Evolutionary conservation across 331 rosid species (phyloP).

Genomic region (Arachis monticola): DNA sequence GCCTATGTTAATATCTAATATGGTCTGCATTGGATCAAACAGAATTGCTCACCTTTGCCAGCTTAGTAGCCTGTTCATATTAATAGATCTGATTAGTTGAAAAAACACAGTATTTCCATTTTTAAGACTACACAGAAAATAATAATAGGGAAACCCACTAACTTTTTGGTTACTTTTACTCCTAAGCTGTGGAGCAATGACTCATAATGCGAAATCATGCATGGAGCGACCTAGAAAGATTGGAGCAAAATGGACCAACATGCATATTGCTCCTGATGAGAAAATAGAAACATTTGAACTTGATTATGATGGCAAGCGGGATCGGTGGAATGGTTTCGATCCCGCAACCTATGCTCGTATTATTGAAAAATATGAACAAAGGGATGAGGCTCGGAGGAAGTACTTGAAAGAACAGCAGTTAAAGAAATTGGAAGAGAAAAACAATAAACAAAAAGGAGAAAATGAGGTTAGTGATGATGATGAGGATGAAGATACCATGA

Average conservation of each 20-base stretch:
- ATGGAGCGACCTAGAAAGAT: conserved; percentile 52
- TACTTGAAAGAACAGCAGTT: conserved; percentile 54
- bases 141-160: background rate
- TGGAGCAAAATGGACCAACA: conserved; percentile 55
- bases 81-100: background rate
- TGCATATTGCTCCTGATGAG: conserved; percentile 61
- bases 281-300: conserved; percentile 59
- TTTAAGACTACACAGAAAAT: too few species aligned
- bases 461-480: conserved; percentile 42
- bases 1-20: background rate
- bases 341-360: conserved; percentile 50
- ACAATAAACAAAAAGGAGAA: conserved; percentile 34
- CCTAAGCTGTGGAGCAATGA: conserved; percentile 55
- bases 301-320: conserved; percentile 63
- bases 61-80: background rate
- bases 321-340: conserved; percentile 68
- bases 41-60: conserved; percentile 2
- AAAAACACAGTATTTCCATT: background rate
- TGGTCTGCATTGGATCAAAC: background rate
- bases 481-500: conserved; percentile 45
- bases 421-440: conserved; percentile 54
- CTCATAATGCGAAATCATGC: conserved; percentile 44
- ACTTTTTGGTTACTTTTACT: conserved; percentile 18
- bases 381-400: conserved; percentile 55
- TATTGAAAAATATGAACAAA: conserved; percentile 55